phyloP scores from a whole-genome alignment of 2,329 filamentous ascomycete species.

The Volutella citrinella region DNA sequence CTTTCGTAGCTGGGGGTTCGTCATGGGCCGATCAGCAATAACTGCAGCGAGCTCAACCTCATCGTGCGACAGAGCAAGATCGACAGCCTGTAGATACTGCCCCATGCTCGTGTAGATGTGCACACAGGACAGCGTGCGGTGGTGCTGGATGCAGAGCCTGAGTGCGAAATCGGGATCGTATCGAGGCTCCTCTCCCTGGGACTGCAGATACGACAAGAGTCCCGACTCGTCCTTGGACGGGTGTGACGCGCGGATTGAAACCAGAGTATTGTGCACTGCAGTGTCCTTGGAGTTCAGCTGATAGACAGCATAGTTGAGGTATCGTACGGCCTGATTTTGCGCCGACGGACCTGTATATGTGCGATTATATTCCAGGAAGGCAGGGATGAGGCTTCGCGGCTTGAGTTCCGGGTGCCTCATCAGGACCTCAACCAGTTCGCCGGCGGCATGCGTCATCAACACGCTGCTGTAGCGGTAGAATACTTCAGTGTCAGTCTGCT shows the following conservation, averaged over 20 bases:
- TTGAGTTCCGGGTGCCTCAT: constrained; percentile 88
- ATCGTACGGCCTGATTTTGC: constrained; percentile 89
- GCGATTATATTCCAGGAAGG: constrained; percentile 89
- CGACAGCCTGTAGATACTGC: constrained; percentile 89
- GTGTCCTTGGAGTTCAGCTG: constrained; percentile 75
- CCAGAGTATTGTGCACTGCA: constrained; percentile 93
- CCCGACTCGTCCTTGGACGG: constrained; percentile 79
- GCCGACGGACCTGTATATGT: constrained; percentile 63
- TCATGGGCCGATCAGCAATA: constrained; percentile 82
- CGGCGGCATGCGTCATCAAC: constrained; percentile 84
- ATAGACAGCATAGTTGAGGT: constrained; percentile 91
- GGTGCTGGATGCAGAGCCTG: constrained; percentile 89
- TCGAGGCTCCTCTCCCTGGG: constrained; percentile 79
- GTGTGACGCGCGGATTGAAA: constrained; percentile 92
- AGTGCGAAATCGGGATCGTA: constrained; percentile 97
- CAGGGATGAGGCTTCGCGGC: constrained; percentile 85
- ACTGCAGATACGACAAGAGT: constrained; percentile 83
- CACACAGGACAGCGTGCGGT: constrained; percentile 88
- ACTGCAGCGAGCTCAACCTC: constrained; percentile 86
- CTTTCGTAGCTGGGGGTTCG: constrained; percentile 78
- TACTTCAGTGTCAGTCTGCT: constrained; percentile 85
- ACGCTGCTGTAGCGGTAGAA: constrained; percentile 98
- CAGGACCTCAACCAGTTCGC: constrained; percentile 88
- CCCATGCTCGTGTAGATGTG: constrained; percentile 98
- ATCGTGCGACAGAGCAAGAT: constrained; percentile 84